Conservation (phyloP, 768 basidiomycete genomes). For the Kondoa malvinella region DNA sequence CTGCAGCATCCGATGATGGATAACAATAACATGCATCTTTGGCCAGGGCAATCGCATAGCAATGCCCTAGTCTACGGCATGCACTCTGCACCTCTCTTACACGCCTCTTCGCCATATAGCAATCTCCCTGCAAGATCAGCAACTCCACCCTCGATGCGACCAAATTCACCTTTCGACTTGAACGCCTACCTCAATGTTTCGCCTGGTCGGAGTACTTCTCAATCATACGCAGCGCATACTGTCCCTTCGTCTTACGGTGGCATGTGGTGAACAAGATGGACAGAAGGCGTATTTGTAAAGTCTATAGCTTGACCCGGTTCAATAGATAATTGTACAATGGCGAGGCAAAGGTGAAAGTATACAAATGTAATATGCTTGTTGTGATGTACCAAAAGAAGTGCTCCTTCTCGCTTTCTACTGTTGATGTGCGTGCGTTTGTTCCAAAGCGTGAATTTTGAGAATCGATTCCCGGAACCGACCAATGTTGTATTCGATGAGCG, state of each 20-base stretch:
- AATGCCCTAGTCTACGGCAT: too few species aligned
- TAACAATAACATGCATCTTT: too few species aligned
- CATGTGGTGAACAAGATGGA: too few species aligned
- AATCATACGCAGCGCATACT: too few species aligned
- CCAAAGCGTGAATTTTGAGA: conserved; percentile 62
- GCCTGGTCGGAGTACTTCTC: background rate
- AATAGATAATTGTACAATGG: too few species aligned
- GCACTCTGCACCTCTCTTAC: background rate
- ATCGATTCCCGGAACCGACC: conserved; percentile 68
- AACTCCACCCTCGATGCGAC: background rate
- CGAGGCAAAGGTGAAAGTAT: background rate
- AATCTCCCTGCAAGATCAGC: background rate
- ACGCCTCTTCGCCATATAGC: background rate
- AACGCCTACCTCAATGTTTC: background rate
- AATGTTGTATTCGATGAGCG: conserved; percentile 70
- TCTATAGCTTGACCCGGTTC: too few species aligned
- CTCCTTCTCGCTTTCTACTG: too few species aligned
- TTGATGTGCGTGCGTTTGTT: conserved; percentile 31
- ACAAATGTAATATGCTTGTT: background rate
- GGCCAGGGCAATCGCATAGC: too few species aligned
- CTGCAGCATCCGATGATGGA: too few species aligned
- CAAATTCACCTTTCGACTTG: background rate
- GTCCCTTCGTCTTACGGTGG: too few species aligned
- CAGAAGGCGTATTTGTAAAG: too few species aligned
- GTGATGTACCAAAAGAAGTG: too few species aligned